Base-by-base conservation (phyloP, 163 green algal species). In the Volvox carteri region DNA sequence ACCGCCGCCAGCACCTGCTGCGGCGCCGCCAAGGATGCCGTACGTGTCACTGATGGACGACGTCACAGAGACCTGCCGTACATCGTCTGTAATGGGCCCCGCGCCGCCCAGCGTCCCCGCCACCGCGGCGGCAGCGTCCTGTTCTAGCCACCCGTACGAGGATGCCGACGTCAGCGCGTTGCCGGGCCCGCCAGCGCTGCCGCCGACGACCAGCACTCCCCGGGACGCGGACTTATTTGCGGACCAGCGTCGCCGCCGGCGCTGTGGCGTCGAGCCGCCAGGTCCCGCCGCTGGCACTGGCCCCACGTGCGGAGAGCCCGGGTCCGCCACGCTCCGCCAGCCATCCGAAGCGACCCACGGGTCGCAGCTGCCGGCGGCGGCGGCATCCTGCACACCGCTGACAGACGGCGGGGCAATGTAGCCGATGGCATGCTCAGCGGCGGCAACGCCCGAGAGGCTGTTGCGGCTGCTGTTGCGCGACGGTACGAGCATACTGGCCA, bases 241-340 rank as follows among this genome's bases (percentile, higher is more conserved):
- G 1, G 83, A 88, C 83, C 83, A 88, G 25, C 83, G 83, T 33
- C 68, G 48, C 67, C 83, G 83, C 68, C 73, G 83, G 41, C 83
- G 80, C 48, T 44, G 48, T 46, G 48, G 62, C 42, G 60, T 60
- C 19, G 30, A 14, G 12, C 80, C 80, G 33, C 65, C 79, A 21
- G 7, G 37, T 28, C 58, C 62, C 46, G 33, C 46, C 46, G 48
- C 65, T 46, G 65, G 23, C 67, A 42, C 67, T 46, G 39, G 14
- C 62, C 33, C 58, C 44, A 60, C 41, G 35, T n/a, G 25, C 21
- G 79, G 46, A 6, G 78, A 77, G 50, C 58, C 30, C 21, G 78
- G 78, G 14, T 85, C 50, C 18, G 23, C 77, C 2, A 54, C 35
- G 77, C 77, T 85, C 1, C 52, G 56, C 52, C 77, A 54, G 37